Evolutionary conservation across 1,284 basidiomycete genomes (phyloP).

Genomic region (Trametes hirsuta): DNA sequence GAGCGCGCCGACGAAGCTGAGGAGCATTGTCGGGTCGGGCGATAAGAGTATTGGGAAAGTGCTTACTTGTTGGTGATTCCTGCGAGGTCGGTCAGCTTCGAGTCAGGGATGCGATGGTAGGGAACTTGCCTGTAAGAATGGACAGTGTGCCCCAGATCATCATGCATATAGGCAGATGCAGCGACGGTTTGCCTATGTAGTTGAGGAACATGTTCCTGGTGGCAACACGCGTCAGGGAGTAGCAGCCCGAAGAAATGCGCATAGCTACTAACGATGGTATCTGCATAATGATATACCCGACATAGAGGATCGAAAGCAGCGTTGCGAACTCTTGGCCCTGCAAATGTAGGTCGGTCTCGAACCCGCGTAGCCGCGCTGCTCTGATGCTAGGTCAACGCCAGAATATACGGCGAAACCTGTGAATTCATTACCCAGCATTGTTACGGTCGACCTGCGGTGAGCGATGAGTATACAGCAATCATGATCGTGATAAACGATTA

Average conservation of each 20-base stretch:
- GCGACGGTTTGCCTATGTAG: conserved; percentile 69
- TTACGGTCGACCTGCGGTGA: conserved; percentile 61
- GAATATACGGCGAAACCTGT: not conserved
- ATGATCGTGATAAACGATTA: not conserved
- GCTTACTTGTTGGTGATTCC: conserved; percentile 32
- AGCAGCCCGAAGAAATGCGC: no score
- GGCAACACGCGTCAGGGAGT: not conserved
- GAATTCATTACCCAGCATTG: conserved; percentile 53
- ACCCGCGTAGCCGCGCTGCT: conserved; percentile 69
- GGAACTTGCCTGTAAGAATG: conserved; percentile 25
- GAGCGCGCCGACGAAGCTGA: conserved; percentile 69
- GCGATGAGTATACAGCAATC: not conserved
- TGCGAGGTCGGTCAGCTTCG: not conserved
- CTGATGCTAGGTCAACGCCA: conserved; percentile 35
- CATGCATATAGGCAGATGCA: conserved; percentile 77
- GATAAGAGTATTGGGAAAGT: not conserved
- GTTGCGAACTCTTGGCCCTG: conserved; percentile 71
- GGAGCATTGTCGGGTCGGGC: conserved; percentile 8
- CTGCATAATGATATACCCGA: conserved; percentile 83
- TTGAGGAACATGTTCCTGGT: conserved; percentile 75
- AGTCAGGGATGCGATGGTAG: not conserved
- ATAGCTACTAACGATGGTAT: conserved; percentile 62
- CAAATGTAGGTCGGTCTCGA: conserved; percentile 69
- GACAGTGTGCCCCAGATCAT: conserved; percentile 53
- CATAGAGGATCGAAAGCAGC: conserved; percentile 73